Conservation (phyloP, 1,284 basidiomycete species). For the Leccinum griseonigrum region DNA sequence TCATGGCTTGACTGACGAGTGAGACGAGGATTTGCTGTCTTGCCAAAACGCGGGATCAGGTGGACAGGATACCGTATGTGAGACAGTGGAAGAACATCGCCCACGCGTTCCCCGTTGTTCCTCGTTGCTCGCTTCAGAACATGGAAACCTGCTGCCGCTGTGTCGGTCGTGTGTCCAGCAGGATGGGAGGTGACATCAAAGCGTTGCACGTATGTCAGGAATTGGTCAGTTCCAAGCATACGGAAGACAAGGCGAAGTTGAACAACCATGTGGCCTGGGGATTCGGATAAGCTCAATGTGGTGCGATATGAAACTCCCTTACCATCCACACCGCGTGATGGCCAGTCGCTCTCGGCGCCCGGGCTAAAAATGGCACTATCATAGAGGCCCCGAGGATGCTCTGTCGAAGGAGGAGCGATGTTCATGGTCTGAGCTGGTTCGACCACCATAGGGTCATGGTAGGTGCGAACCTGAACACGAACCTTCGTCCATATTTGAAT, state of each 20-base stretch:
- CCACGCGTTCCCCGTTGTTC: background rate
- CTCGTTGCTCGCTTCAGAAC: background rate
- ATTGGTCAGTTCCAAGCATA: background rate
- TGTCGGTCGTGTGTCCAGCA: background rate
- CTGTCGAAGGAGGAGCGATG: background rate
- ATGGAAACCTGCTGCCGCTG: background rate
- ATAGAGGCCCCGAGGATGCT: background rate
- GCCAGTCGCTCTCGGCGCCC: background rate
- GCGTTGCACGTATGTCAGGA: background rate
- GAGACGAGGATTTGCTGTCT: background rate
- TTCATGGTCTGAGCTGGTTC: background rate
- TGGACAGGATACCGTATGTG: background rate
- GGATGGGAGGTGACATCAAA: background rate
- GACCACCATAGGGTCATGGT: background rate
- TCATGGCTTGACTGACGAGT: background rate
- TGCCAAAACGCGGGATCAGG: background rate
- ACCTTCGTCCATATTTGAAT: background rate
- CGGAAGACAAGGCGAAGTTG: background rate
- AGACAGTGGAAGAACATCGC: background rate
- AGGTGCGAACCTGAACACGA: background rate
- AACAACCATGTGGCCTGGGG: background rate
- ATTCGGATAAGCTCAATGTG: background rate
- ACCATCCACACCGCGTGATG: background rate
- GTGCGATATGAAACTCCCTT: background rate
- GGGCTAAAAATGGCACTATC: conserved; percentile 2